Base-by-base conservation (phyloP, 129 eudicot genomes). In the Heracleum sosnowskyi region DNA sequence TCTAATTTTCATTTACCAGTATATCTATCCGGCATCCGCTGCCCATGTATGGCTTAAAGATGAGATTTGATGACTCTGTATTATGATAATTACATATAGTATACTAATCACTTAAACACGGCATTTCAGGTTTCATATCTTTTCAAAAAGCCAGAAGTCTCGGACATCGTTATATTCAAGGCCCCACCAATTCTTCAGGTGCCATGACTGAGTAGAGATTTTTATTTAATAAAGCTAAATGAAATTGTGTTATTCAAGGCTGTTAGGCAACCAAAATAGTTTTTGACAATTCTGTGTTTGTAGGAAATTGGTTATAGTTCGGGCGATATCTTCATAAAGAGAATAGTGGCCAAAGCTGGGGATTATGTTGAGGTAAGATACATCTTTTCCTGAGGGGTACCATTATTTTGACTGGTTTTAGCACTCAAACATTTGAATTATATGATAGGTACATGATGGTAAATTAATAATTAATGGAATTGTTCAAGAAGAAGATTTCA, bases 171-270 rank as follows among this genome's bases (percentile, higher is more conserved):
- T 40, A 85, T 95, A 63, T 92, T 92, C 80, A 95, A 86, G 83
- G 96, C 92, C 49, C 99, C 99, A 66, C 91, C 94, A 66, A 74
- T 90, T 82, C 97, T 95, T 81, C 95, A 91, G 96, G 98, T 95
- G 69, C 53, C 41, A 75, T 83, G 36, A 78, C 36, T 73, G 72
- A 41, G 77, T n/a, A 20, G 1, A 24, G 49, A 34, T 0, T 55
- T 24, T 51, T 1, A 44, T 7, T 4, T 26, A 24, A 26, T 73
- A 78, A 4, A 28, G 16, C 15, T 33, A 28, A 44, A 41, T 29
- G 28, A 41, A 18, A 26, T 31, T 55, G 10, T 24, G 47, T 44
- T 44, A 44, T 37, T 26, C 73, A n/a, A 34, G 35, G 26, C 37
- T 44, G 47, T 44, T 44, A 44, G 16, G 47, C 16, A 45, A 81